phyloP scores from a whole-genome alignment of 306 rosid species.

The Datisca glomerata region DNA sequence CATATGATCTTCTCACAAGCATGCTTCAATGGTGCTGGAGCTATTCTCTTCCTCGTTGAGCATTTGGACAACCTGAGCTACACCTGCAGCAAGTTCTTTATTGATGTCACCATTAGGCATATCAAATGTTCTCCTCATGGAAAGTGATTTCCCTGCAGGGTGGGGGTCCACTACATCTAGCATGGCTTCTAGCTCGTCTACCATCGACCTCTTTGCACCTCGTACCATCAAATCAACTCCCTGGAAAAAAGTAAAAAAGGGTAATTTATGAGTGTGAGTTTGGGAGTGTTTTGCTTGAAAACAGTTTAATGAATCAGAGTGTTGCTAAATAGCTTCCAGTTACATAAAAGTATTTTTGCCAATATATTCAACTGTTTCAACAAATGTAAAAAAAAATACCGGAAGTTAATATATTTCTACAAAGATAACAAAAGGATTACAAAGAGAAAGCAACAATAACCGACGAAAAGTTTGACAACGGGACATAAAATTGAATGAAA shows the following conservation, averaged over 20 bases:
- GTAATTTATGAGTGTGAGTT: too few species aligned
- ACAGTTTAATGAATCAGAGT: not conserved
- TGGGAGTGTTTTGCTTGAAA: not conserved
- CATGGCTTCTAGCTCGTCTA: slow-evolving; percentile 90
- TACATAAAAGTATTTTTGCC: too few species aligned
- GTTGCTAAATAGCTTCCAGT: not conserved
- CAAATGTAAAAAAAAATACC: too few species aligned
- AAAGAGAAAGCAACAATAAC: too few species aligned
- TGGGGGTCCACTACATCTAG: slow-evolving; percentile 84
- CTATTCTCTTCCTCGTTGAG: slow-evolving; percentile 51
- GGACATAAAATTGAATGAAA: too few species aligned
- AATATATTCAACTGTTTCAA: too few species aligned
- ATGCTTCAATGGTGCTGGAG: slow-evolving; percentile 27
- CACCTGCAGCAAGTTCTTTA: slow-evolving; percentile 81
- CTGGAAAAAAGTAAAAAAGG: slow-evolving; percentile 16
- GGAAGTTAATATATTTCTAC: too few species aligned
- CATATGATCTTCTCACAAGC: slow-evolving; percentile 23
- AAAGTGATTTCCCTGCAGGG: slow-evolving; percentile 50
- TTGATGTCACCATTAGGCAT: slow-evolving; percentile 67
- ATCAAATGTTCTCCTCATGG: slow-evolving; percentile 69
- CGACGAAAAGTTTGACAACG: too few species aligned
- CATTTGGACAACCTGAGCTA: slow-evolving; percentile 71
- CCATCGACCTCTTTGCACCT: slow-evolving; percentile 67
- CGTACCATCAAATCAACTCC: slow-evolving; percentile 67
- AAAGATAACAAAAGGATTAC: too few species aligned